Base-by-base conservation (phyloP, 352 stramenopile species). In the Globisporangium radiosum region DNA sequence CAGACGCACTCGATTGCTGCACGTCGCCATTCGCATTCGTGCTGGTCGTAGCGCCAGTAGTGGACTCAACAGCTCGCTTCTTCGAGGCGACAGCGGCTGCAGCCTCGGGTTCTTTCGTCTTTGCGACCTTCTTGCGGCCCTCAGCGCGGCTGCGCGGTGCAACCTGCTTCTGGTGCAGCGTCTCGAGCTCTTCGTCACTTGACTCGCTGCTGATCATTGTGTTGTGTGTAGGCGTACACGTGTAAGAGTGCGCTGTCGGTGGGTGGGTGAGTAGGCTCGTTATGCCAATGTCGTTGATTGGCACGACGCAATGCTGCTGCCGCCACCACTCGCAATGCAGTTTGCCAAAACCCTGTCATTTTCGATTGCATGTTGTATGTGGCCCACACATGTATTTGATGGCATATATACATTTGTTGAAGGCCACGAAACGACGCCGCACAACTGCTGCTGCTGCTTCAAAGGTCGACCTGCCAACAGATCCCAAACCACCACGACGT, bases 181-280 rank as follows among this genome's bases (percentile, higher is more conserved):
- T 80, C 44, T 80, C 63, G n/a, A 94, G 71, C 75, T 94, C 85
- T 56, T 92, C 85, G 75, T 94, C 85, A 57, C 85, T 94, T 38
- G 85, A 94, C 75, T 94, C 85, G 76, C 85, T 94, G 75, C 81
- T 92, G 69, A 94, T 94, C 81, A 94, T 94, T n/a, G 45, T 50
- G n/a, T n/a, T 50, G 38, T 44, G 52, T 57, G 37, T 36, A n/a
- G 45, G 8, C 37, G 13, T 44, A 36, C 43, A 10, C 13, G 43
- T 17, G 14, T 1, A 36, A n/a, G 36, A 25, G n/a, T 58, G 38
- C 4, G 17, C 48, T 33, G 37, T 49, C 17, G 40, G n/a, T 40
- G 43, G 42, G 5, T 56, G 52, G 36, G 2, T 44, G 19, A 2
- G 19, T 33, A 33, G 25, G 2, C 25, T 33, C 25, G 25, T 33